Percentiles rank a stretch among this genome's conserved stretches.
Conservation (phyloP, 2,329 filamentous ascomycete genomes). For the Ascochyta rabiei region DNA sequence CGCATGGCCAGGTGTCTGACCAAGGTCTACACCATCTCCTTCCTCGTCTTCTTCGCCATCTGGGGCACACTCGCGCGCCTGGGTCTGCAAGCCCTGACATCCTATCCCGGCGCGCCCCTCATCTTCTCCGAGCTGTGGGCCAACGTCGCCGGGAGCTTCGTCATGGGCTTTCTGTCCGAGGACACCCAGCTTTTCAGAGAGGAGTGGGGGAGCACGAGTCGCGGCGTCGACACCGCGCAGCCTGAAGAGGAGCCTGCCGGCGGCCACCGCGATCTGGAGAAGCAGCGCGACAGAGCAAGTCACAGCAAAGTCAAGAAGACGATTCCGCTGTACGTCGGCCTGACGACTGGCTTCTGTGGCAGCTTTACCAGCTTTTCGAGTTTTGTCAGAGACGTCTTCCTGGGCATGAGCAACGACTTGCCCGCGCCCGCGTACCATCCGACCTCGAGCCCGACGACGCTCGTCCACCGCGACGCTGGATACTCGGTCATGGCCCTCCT, state of each 20-base stretch:
- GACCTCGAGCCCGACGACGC: slow-evolving; percentile 31
- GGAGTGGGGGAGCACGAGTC: slow-evolving; percentile 62
- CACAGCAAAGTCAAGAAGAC: slow-evolving; percentile 73
- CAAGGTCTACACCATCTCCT: slow-evolving; percentile 70
- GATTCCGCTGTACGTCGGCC: slow-evolving; percentile 84
- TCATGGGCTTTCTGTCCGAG: slow-evolving; percentile 87
- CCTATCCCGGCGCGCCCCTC: slow-evolving; percentile 77
- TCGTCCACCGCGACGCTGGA: slow-evolving; percentile 67
- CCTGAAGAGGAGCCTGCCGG: slow-evolving; percentile 1
- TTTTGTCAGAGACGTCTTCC: slow-evolving; percentile 80
- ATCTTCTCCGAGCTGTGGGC: slow-evolving; percentile 81
- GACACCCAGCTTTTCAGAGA: slow-evolving; percentile 76
- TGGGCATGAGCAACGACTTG: slow-evolving; percentile 78
- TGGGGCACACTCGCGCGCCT: slow-evolving; percentile 83
- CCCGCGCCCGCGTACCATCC: slow-evolving; percentile 56
- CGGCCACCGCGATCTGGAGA: slow-evolving; percentile 47
- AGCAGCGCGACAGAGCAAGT: slow-evolving; percentile 52
- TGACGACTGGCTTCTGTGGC: slow-evolving; percentile 86
- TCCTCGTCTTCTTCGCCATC: slow-evolving; percentile 84
- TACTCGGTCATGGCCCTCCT: slow-evolving; percentile 83
- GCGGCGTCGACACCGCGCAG: slow-evolving; percentile 28
- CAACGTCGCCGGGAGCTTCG: slow-evolving; percentile 78
- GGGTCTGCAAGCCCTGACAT: slow-evolving; percentile 78
- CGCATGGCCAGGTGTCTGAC: slow-evolving; percentile 42
- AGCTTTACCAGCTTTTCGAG: slow-evolving; percentile 90